These are phyloP conservation scores for Capronia americana DNA, from an alignment of 2,329 filamentous ascomycete genomes.

Conservation along the genomic window DNA sequence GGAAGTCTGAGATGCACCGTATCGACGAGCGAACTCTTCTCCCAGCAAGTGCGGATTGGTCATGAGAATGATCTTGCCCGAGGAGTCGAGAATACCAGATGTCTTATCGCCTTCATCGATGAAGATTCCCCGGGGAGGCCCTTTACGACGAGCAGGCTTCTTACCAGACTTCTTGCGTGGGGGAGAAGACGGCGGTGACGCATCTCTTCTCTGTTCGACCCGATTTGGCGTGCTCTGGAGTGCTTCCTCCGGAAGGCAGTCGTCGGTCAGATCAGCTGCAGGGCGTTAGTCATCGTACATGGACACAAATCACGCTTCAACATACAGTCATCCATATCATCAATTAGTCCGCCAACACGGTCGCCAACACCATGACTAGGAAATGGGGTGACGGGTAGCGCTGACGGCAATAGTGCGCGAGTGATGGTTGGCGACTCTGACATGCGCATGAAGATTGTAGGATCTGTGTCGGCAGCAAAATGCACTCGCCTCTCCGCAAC, in stretches of 20 bases:
- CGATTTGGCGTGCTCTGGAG: constrained; percentile 65
- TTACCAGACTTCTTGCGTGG: constrained; percentile 42
- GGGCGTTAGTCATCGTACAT: constrained; percentile 32
- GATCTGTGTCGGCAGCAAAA: constrained; percentile 57
- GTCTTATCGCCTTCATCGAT: constrained; percentile 56
- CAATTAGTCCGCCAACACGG: constrained; percentile 23
- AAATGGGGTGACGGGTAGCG: constrained; percentile 32
- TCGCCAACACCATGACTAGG: constrained; percentile 17
- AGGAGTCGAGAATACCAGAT: constrained; percentile 55
- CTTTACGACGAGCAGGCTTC: constrained; percentile 51
- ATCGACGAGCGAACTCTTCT: constrained; percentile 50
- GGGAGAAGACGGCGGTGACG: constrained; percentile 24
- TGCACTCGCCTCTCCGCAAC: constrained; percentile 68
- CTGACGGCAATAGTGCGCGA: constrained; percentile 39
- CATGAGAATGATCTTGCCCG: constrained; percentile 56
- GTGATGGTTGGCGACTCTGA: constrained; percentile 40
- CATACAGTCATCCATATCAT: constrained; percentile 38
- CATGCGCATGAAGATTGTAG: constrained; percentile 29
- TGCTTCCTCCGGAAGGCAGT: constrained; percentile 53
- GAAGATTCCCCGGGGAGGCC: constrained; percentile 56
- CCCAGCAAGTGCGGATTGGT: constrained; percentile 49
- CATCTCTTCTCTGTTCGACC: constrained; percentile 16
- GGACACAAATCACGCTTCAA: constrained; percentile 23
- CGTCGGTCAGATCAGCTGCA: constrained; percentile 38
- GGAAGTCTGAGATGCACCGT: constrained; percentile 36